Evolutionary conservation across 2,329 filamentous ascomycete species (phyloP), one percentile per base, ranked within the genome.

Genomic region (Knufia fluminis): DNA sequence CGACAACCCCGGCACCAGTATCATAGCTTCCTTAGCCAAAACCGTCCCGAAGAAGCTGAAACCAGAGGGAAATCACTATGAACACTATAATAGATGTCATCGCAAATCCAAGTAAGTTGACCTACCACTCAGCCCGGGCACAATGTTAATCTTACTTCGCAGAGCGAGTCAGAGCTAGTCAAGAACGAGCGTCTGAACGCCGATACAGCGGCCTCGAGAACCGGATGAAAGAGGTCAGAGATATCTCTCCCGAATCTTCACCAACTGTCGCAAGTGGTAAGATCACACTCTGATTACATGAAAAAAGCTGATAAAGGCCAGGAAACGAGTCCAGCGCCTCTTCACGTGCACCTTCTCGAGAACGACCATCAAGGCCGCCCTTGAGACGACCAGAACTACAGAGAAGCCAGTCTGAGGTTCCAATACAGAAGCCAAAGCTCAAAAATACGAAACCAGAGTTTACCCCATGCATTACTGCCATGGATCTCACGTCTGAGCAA

Each of bases 401-500:
- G 48, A 45, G 46, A 35, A 44, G 54, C 51, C 24, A 54, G 35
- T 50, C 53, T 38, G 44, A 45, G 6, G 20, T 52, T 17, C 39
- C 52, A 14, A 26, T 45, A 2, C 20, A 48, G 17, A 19, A 14
- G 16, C 10, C 36, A 4, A 24, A 22, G 9, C 33, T 31, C 24
- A 28, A 23, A 24, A 39, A 32, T 2, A 44, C 42, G 17, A 23
- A 26, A n/a, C 48, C 40, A 32, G 46, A 28, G 7, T 26, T 38
- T 22, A 28, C 52, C 16, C 49, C 54, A 36, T 48, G 50, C 48
- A 52, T 57, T 20, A 53, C 48, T 3, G 49, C 51, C 22, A 33
- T 44, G 6, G 53, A 55, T 28, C 22, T 53, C 17, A 50, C 38
- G 19, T n/a, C 46, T 8, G 49, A 52, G 12, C 50, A 55, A 12